Evolutionary conservation across 768 basidiomycete genomes (phyloP).

Genomic region (Trametes cingulata): DNA sequence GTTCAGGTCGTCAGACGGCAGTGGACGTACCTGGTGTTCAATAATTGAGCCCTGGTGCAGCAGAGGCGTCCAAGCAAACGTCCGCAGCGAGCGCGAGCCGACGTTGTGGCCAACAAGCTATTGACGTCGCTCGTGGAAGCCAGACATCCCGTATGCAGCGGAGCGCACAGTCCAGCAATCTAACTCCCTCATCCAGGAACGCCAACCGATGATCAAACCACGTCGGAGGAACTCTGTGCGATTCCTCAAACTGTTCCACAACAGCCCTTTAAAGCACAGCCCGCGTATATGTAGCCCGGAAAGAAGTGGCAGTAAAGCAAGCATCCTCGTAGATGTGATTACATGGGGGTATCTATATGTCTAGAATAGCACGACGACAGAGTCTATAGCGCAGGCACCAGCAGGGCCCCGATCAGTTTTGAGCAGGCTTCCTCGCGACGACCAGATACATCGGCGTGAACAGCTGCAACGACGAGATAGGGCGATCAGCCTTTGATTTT

Average conservation of each 20-base stretch:
- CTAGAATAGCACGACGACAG: constrained; percentile 2
- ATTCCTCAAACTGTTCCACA: background rate
- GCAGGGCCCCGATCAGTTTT: constrained; percentile 17
- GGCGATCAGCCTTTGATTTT: background rate
- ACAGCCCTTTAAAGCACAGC: constrained; percentile 6
- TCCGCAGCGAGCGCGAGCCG: too few relatives aligned
- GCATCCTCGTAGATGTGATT: constrained; percentile 12
- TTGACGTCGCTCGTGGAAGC: too few relatives aligned
- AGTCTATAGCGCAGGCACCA: background rate
- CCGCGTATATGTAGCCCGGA: background rate
- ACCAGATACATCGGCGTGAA: constrained; percentile 89
- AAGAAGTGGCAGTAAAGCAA: background rate
- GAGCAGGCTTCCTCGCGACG: constrained; percentile 36
- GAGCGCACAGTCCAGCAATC: background rate
- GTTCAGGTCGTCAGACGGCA: too few relatives aligned
- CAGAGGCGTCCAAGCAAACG: too few relatives aligned
- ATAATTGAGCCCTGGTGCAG: too few relatives aligned
- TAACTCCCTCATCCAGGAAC: too few relatives aligned
- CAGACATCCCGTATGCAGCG: background rate
- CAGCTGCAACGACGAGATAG: constrained; percentile 45
- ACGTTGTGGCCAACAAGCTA: too few relatives aligned
- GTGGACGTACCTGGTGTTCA: too few relatives aligned
- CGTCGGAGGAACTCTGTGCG: background rate
- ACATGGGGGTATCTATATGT: constrained; percentile 15
- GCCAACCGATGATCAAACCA: background rate